phyloP scores from a whole-genome alignment of 78 protist species.

The Planoprotostelium fungivorum region DNA sequence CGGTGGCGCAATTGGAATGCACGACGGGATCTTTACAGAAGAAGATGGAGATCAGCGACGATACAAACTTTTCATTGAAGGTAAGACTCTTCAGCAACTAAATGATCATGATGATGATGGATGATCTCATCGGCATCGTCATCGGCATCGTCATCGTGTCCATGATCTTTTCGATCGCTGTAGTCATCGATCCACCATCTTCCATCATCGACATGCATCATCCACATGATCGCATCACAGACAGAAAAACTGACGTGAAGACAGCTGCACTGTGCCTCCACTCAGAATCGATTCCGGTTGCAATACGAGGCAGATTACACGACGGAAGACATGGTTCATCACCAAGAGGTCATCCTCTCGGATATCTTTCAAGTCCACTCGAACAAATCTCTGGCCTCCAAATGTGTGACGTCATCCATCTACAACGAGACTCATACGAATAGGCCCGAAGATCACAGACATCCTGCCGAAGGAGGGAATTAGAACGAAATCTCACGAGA shows the following conservation, averaged over 20 bases:
- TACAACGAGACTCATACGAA: background rate
- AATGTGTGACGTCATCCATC: background rate
- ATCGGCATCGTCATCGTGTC: too few relatives aligned
- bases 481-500: background rate
- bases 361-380: background rate
- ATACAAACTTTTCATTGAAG: background rate
- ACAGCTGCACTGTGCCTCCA: background rate
- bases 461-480: background rate
- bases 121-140: too few relatives aligned
- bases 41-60: background rate
- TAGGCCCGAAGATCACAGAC: background rate
- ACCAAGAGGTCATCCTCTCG: background rate
- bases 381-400: background rate
- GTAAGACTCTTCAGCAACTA: background rate
- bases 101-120: too few relatives aligned
- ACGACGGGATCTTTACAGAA: background rate
- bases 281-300: background rate
- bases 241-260: background rate
- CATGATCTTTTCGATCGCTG: too few relatives aligned
- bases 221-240: background rate
- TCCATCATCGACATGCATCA: too few relatives aligned
- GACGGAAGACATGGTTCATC: background rate
- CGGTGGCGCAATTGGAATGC: background rate
- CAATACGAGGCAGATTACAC: background rate
- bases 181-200: too few relatives aligned